Base-by-base conservation (phyloP, 2,329 filamentous ascomycete species). In the Fusarium concolor region DNA sequence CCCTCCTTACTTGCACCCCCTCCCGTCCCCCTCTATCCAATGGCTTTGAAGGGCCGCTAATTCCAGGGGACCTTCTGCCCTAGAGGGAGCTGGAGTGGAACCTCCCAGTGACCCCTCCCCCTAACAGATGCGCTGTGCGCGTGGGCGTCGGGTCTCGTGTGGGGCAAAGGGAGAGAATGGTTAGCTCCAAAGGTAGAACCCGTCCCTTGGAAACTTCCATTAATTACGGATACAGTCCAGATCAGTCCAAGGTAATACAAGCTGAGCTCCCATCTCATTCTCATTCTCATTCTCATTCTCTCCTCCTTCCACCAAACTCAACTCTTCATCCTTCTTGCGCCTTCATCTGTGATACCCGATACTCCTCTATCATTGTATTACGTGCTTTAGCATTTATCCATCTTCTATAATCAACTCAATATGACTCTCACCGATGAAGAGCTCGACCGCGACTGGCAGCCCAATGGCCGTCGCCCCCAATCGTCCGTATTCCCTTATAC, bases 371-470 rank as follows among this genome's bases (percentile, higher is more conserved):
- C 15, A 20, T 12, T 18, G 18, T 31, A 14, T 50, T 38, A 37
- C 17, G 18, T 33, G 12, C 11, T 22, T 22, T 35, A 41, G 22
- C 37, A 41, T 33, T 47, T 55, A 55, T 35, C 31, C 14, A 38
- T 39, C 11, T 43, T 47, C 22, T 51, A 39, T 46, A 56, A 50
- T 44, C 41, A 53, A 46, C 24, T 60, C 68, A 51, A 57, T 52
- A 73, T 72, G 71, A 77, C 74, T 66, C 75, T 79, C 74, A 85
- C 89, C 69, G 90, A 92, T 82, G 86, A 87, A 70, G 90, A 92
- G 77, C 86, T 92, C 76, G 89, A 93, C 77, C 87, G 87, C 76
- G 89, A 92, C 81, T 95, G 91, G 92, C 89, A 93, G 86, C 91
- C 92, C 72, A 94, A 84, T 77, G 88, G 86, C 76, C 86, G 86